Base-by-base conservation (phyloP, 1,284 basidiomycete genomes). In the Bjerkandera adusta region DNA sequence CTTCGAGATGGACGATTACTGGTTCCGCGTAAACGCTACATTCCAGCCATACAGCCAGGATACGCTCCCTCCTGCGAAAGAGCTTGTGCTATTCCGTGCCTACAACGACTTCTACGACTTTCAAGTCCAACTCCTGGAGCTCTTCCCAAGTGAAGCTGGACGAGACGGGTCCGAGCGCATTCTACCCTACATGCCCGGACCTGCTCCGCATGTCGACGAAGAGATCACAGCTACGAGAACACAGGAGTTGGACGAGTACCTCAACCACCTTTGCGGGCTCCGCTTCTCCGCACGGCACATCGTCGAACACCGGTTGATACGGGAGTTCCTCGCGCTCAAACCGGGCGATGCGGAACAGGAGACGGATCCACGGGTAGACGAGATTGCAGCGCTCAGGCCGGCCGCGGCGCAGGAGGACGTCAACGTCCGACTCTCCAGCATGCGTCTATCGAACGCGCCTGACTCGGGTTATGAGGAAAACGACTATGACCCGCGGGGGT, bases 61-160 rank as follows among this genome's bases (percentile, higher is more conserved):
- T 42, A 61, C 62, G 30, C 74, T 85, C 34, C 85, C 81, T 32
- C 77, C 76, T 3, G 83, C 89, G 11, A 88, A 84, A 59, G 84
- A 91, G 22, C 82, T 99, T 44, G 85, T 95, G 54, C 77, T 99
- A 33, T 98, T 97, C 69, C 83, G 97, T 42, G 83, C 92, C 13
- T 99, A 99, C 72, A 91, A 97, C 61, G 95, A 99, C 66, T 99
- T 99, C 68, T 97, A 96, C 71, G 92, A 96, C 59, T 98, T 98
- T 66, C 97, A 99, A 62, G 89, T 97, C 45, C 75, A 81, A 7
- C 78, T 99, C 29, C 79, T 97, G 50, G 81, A 93, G 43, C 75
- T 79, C 0, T 97, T 96, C 67, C 93, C 93, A 4, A 75, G 79
- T 43, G 95, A 98, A 69, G 95, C 92, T 13, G 95, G 95, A 6